Conservation (phyloP, 306 rosid species). For the Crotalaria pallida region DNA sequence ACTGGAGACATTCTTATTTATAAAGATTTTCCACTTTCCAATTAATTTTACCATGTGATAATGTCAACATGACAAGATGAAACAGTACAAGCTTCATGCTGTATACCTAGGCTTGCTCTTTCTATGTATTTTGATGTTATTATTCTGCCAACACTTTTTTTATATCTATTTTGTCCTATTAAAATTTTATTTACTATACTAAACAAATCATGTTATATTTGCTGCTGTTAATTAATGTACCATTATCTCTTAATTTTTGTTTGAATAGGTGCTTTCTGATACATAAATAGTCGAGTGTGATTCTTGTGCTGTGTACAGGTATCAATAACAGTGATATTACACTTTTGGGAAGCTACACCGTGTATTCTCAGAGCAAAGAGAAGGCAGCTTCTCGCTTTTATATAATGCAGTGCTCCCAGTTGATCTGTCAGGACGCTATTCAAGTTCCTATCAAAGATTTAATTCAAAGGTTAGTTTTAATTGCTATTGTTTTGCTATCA, state of each 20-base stretch:
- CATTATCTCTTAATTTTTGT: neutral
- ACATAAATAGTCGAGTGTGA: conserved; percentile 19
- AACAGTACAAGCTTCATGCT: neutral
- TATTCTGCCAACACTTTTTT: conserved; percentile 4
- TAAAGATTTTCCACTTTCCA: neutral
- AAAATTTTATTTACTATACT: neutral
- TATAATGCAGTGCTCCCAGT: conserved; percentile 51
- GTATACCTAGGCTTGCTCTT: conserved; percentile 4
- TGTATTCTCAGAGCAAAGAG: conserved; percentile 61
- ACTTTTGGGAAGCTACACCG: conserved; percentile 52
- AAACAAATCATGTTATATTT: conserved; percentile 2
- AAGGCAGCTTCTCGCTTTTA: conserved; percentile 58
- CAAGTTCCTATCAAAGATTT: conserved; percentile 52
- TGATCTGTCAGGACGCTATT: conserved; percentile 24
- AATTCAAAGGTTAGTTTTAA: conserved; percentile 46
- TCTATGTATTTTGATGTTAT: neutral
- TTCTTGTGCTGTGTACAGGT: conserved; percentile 42
- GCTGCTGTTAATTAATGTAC: neutral
- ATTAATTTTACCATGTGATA: neutral
- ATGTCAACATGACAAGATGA: neutral
- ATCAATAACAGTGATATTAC: conserved; percentile 40
- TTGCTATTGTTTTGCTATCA: neutral
- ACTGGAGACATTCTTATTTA: neutral
- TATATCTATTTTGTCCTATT: neutral
- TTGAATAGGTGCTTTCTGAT: conserved; percentile 2